Conservation (phyloP, 805 yeast species). For the Starmerella roubikii region DNA sequence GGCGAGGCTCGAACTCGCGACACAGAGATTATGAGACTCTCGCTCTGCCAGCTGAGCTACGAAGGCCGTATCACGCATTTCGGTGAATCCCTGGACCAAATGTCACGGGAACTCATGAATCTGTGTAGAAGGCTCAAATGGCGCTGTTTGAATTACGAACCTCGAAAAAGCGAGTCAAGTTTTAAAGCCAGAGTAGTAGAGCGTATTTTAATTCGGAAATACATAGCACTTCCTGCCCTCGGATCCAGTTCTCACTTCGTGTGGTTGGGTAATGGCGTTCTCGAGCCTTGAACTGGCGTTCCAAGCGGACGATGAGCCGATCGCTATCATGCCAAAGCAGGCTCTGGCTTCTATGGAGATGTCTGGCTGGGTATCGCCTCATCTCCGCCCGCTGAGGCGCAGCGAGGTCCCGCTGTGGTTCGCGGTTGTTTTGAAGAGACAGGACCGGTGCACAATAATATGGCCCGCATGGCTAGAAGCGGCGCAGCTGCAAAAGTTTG, state of each 20-base stretch:
- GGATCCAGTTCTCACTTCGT: no score
- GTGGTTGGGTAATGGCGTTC: no score
- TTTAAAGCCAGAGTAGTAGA: no score
- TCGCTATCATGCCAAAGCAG: constrained; percentile 69
- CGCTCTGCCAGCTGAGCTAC: constrained; percentile 17
- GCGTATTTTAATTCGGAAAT: no score
- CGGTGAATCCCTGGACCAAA: no score
- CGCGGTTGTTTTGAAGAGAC: constrained; percentile 69
- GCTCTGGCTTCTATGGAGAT: constrained; percentile 49
- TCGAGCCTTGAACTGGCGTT: constrained; percentile 53
- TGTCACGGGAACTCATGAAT: no score
- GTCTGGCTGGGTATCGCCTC: constrained; percentile 49
- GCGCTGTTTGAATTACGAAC: no score
- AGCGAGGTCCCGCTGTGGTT: constrained; percentile 73
- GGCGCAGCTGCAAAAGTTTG: constrained; percentile 38
- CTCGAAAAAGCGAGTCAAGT: no score
- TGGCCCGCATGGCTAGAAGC: constrained; percentile 75
- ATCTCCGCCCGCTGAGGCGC: constrained; percentile 52
- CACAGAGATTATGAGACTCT: constrained; percentile 16
- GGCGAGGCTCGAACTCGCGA: constrained; percentile 16
- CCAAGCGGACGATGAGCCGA: constrained; percentile 64
- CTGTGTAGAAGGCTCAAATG: no score
- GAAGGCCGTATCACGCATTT: no score
- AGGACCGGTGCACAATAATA: constrained; percentile 70
- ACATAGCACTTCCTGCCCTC: no score